Base-by-base conservation (phyloP, 2,329 filamentous ascomycete genomes). In the Tolypocladium ovalisporum region DNA sequence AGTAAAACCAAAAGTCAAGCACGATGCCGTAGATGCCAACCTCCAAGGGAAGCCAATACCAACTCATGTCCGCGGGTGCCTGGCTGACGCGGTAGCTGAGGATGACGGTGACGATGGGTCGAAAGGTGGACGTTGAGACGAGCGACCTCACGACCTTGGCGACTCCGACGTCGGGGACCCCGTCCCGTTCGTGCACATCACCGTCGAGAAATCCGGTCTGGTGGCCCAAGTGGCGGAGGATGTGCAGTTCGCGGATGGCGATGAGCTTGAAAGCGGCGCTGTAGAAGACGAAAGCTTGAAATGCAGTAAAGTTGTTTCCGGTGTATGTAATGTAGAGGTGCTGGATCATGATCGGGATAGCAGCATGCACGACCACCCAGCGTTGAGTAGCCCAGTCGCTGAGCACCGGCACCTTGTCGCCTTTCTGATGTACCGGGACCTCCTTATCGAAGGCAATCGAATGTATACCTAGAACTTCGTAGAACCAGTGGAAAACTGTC, bases 1-100 rank as follows among this genome's bases (percentile, higher is more conserved):
- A 68, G 62, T 75, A 75, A 61, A 75, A 75, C 72, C 73, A 77
- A 52, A 75, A 75, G 61, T 76, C 75, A 6, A 77, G 67, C 6
- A 76, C 64, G 54, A 76, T 67, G 6, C 69, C 69, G 59, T 77
- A 77, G 0, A 76, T 61, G 0, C 71, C 71, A 6, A 74, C 64
- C 44, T 76, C 71, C 6, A 76, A 34, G 0, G 70, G 65, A 0
- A 75, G 66, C 69, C 70, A 71, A 24, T 58, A 60, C 66, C 70
- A 73, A 54, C 62, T 57, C 34, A 59, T 59, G 29, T 58, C 61
- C 19, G 57, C 37, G 12, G 60, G 62, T 3, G 55, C 42, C 19
- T 64, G 61, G 62, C 71, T 72, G 29, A 65, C 65, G 32, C 73
- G n/a, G 54, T 60, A 60, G 35, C 51, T 58, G n/a, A 70, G 65